Conservation (phyloP, 2,329 filamentous ascomycete genomes). For the Exutisphaerella laricina region DNA sequence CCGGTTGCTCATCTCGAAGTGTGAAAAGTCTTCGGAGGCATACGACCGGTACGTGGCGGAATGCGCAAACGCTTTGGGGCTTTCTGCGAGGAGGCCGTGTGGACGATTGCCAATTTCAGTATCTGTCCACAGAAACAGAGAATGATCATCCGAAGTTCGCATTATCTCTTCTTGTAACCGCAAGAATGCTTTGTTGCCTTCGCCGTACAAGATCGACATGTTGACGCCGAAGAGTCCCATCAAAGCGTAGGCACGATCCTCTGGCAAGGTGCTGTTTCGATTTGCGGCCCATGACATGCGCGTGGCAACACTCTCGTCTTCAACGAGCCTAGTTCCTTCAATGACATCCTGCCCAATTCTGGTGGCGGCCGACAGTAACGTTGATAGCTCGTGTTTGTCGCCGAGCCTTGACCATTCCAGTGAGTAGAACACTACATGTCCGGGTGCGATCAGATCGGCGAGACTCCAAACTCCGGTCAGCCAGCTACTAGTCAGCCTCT, state of each 20-base stretch:
- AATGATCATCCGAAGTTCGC: constrained; percentile 10
- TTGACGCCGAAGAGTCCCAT: constrained; percentile 17
- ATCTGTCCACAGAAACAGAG: constrained; percentile 8
- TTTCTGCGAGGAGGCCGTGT: constrained; percentile 15
- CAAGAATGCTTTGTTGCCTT: constrained; percentile 17
- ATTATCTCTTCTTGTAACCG: constrained; percentile 24
- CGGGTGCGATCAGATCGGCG: constrained; percentile 8
- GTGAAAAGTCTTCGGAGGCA: constrained; percentile 25
- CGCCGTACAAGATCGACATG: constrained; percentile 16
- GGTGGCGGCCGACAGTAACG: constrained; percentile 2
- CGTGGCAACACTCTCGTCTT: constrained; percentile 4
- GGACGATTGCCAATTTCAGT: background rate
- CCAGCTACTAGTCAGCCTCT: constrained; percentile 4
- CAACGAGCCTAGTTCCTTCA: constrained; percentile 3
- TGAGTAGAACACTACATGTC: constrained; percentile 10
- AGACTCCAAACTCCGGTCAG: constrained; percentile 8
- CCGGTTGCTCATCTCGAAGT: constrained; percentile 15
- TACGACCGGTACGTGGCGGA: constrained; percentile 32
- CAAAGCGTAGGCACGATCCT: constrained; percentile 16
- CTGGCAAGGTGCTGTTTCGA: constrained; percentile 2
- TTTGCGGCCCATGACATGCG: constrained; percentile 11
- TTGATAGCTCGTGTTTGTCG: constrained; percentile 9
- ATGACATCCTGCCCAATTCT: constrained; percentile 1
- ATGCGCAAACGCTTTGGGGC: constrained; percentile 35
- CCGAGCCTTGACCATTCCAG: constrained; percentile 8